phyloP scores from a whole-genome alignment of 2,329 filamentous ascomycete genomes.

The Neurospora crassa region DNA sequence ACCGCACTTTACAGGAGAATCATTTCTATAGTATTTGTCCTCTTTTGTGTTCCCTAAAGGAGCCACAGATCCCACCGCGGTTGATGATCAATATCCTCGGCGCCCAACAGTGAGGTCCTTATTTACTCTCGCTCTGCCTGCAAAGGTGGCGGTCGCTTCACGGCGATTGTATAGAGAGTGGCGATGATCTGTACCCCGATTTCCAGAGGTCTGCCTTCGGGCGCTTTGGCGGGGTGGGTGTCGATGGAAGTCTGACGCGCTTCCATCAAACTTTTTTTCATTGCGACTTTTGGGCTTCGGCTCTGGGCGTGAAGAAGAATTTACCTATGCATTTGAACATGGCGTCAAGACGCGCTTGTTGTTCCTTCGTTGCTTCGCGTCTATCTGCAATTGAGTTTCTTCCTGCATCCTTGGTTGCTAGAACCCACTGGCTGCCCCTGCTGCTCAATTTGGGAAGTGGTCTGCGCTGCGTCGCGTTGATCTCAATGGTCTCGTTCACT shows the following conservation, averaged over 20 bases:
- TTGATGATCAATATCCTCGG: conserved; percentile 85
- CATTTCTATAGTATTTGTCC: conserved; percentile 92
- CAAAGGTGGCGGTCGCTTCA: conserved; percentile 44
- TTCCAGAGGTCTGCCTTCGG: conserved; percentile 58
- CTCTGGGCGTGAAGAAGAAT: conserved; percentile 42
- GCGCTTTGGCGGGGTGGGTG: conserved; percentile 67
- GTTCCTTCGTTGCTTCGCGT: neutral
- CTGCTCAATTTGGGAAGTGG: neutral
- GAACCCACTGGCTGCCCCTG: neutral
- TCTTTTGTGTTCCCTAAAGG: conserved; percentile 79
- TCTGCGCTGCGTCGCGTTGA: neutral
- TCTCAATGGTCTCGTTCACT: neutral
- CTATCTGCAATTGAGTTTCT: neutral
- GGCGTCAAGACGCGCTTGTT: neutral
- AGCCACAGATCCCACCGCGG: conserved; percentile 91
- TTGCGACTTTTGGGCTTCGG: conserved; percentile 37
- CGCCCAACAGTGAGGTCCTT: conserved; percentile 75
- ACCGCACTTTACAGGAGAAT: conserved; percentile 46
- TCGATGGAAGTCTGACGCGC: conserved; percentile 82
- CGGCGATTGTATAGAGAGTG: conserved; percentile 64
- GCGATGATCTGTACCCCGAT: conserved; percentile 86
- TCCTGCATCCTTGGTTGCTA: neutral
- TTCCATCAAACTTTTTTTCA: conserved; percentile 38
- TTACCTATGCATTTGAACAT: neutral
- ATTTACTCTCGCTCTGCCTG: conserved; percentile 47